Percentiles rank a stretch among this genome's conserved stretches.
These are phyloP conservation scores for Sindora glabra DNA, from an alignment of 306 rosid genomes.

Conservation along the genomic window DNA sequence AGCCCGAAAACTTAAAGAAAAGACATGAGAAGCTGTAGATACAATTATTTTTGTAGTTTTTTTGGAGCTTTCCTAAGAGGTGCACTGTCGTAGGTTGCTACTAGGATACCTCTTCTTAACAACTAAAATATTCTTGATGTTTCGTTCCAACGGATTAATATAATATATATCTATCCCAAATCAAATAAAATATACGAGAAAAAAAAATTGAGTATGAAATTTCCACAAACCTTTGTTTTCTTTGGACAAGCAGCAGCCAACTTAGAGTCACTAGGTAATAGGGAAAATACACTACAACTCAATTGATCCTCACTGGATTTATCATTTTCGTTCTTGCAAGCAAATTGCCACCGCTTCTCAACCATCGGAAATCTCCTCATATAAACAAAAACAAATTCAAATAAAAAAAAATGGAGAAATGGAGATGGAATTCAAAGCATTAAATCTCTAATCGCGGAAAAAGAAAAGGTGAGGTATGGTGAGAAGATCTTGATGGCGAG, in stretches of 20 bases:
- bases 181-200: no score
- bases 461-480: background rate
- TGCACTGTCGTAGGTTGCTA: no score
- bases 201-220: background rate
- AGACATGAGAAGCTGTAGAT: no score
- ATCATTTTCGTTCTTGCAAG: constrained; percentile 35
- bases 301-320: constrained; percentile 9
- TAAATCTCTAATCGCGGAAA: no score
- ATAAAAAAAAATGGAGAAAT: background rate
- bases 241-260: constrained; percentile 53
- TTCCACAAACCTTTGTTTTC: constrained; percentile 47
- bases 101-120: no score
- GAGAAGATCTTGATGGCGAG: background rate
- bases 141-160: no score
- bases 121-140: no score
- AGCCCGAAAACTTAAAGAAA: no score
- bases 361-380: constrained; percentile 90
- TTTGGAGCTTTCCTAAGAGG: no score
- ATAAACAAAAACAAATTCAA: background rate
- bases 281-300: constrained; percentile 14
- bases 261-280: constrained; percentile 56
- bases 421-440: no score
- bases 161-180: no score
- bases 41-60: no score
- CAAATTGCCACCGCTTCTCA: constrained; percentile 80